Conservation (phyloP, 202 grass and related monocot genomes). For the Carex sylvatica region DNA sequence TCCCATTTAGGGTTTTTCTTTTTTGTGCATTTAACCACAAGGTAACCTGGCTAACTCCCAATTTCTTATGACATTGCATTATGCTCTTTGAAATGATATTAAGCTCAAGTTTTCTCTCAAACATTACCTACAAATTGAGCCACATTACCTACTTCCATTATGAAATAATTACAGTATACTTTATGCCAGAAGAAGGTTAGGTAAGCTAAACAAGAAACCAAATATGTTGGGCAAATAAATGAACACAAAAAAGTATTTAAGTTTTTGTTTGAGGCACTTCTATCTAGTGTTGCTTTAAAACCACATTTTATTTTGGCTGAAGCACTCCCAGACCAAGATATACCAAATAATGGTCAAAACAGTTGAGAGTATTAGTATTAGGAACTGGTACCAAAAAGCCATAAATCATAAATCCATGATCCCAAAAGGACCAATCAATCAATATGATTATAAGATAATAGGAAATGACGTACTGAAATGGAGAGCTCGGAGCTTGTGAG, state of each 20-base stretch:
- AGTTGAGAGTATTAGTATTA: not conserved
- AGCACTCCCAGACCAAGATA: not conserved
- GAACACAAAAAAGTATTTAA: not conserved
- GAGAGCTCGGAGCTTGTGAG: constrained; percentile 41
- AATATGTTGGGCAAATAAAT: not conserved
- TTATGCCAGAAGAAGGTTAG: not conserved
- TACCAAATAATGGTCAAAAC: not conserved
- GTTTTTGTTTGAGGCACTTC: not conserved
- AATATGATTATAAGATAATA: not conserved
- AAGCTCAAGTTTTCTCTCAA: not conserved
- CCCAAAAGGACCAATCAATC: not conserved
- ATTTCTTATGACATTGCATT: not conserved
- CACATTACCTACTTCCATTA: not conserved
- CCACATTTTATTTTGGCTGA: not conserved
- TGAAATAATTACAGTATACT: not conserved
- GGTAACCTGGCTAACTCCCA: not conserved
- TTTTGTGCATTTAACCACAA: not conserved
- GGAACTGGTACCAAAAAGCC: not conserved
- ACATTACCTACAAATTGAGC: not conserved
- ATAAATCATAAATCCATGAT: not conserved
- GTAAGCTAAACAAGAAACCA: not conserved
- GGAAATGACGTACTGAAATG: constrained; percentile 47
- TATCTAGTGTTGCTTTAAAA: not conserved
- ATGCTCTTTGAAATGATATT: not conserved
- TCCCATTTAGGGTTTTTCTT: not conserved